Conservation (phyloP, 2,329 filamentous ascomycete genomes). For the Colletotrichum sp. region DNA sequence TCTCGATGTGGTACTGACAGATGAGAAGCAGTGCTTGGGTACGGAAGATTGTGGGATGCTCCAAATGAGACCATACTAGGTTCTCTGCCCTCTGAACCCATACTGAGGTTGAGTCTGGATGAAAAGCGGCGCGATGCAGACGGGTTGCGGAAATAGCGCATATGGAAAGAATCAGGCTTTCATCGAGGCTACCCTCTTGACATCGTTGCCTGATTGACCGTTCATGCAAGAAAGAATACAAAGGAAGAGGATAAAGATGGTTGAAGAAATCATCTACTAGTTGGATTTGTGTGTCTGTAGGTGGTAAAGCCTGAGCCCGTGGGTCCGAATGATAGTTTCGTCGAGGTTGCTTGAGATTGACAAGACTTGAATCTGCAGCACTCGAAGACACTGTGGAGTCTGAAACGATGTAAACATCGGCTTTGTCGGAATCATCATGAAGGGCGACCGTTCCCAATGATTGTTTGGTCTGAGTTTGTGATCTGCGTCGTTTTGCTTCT, state of each 20-base stretch:
- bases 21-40: conserved; percentile 47
- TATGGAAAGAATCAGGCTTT: background rate
- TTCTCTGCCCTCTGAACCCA: background rate
- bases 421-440: background rate
- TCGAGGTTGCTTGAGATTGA: background rate
- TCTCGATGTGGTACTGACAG: conserved; percentile 48
- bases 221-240: conserved; percentile 16
- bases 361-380: background rate
- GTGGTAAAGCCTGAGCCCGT: background rate
- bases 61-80: background rate
- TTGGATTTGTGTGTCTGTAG: conserved; percentile 15
- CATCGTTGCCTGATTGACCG: background rate
- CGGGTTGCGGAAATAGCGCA: background rate
- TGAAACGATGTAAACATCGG: background rate
- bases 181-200: conserved; percentile 7
- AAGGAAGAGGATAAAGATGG: conserved; percentile 24
- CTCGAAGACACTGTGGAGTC: background rate
- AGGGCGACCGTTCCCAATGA: background rate
- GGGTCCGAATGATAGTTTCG: background rate
- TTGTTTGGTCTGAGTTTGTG: background rate
- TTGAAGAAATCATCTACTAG: conserved; percentile 27
- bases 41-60: conserved; percentile 25
- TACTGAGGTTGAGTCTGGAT: background rate
- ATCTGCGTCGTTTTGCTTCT: background rate
- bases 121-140: background rate